Conservation (phyloP, 1,139 yeast genomes). For the Scheffersomyces segobiensis region DNA sequence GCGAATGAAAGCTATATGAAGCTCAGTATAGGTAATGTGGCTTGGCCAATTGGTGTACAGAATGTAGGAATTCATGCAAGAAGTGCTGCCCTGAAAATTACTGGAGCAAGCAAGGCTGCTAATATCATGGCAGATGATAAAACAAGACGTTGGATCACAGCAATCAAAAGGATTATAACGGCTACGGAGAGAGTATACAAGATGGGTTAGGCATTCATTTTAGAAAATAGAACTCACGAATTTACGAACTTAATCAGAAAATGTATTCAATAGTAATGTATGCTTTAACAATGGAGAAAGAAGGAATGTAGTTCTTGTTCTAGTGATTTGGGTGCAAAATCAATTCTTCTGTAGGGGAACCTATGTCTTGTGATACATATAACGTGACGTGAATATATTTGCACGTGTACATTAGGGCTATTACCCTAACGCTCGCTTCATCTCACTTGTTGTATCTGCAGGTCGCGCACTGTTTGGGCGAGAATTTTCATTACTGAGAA, state of each 20-base stretch:
- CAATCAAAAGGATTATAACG: constrained; percentile 69
- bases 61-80: constrained; percentile 81
- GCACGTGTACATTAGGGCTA: neutral
- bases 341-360: neutral
- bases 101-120: constrained; percentile 49
- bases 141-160: constrained; percentile 77
- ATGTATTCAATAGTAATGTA: neutral
- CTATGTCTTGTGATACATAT: neutral
- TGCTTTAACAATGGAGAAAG: neutral
- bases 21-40: constrained; percentile 81
- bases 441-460: neutral
- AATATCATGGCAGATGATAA: constrained; percentile 78
- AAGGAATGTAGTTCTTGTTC: neutral
- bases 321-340: neutral
- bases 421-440: neutral
- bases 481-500: neutral
- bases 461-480: neutral
- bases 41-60: constrained; percentile 90
- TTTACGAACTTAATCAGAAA: neutral
- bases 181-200: constrained; percentile 39
- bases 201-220: neutral
- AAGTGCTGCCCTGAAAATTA: constrained; percentile 47
- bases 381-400: neutral
- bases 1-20: constrained; percentile 76
- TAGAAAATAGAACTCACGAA: neutral